Evolutionary conservation across 495 filamentous ascomycete species (phyloP).

Genomic region (Chaetomium fimeti): DNA sequence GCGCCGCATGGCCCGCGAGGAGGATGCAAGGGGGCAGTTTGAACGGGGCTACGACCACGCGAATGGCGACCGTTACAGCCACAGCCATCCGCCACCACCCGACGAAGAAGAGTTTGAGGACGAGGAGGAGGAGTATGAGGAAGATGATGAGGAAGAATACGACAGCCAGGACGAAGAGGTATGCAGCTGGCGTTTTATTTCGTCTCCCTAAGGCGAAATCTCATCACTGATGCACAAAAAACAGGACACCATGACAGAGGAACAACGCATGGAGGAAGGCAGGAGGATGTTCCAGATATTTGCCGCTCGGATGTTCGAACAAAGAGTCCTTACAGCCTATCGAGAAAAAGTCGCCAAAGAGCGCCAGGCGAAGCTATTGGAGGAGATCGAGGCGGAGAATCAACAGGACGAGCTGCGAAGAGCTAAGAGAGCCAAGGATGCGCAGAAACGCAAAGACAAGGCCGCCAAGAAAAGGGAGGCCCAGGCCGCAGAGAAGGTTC

Average conservation of each 20-base stretch:
- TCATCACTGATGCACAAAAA: constrained; percentile 35
- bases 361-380: constrained; percentile 84
- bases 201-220: neutral
- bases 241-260: constrained; percentile 94
- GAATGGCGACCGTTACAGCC: constrained; percentile 46
- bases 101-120: constrained; percentile 75
- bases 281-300: constrained; percentile 99
- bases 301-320: constrained; percentile 98
- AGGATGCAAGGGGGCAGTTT: constrained; percentile 75
- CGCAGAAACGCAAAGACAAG: constrained; percentile 89
- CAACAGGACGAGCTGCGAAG: constrained; percentile 71
- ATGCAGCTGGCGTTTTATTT: constrained; percentile 16
- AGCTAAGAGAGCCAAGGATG: constrained; percentile 90
- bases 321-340: constrained; percentile 94
- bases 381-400: constrained; percentile 85
- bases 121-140: constrained; percentile 63
- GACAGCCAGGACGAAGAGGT: constrained; percentile 82
- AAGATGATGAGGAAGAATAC: constrained; percentile 86
- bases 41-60: constrained; percentile 59
- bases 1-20: constrained; percentile 92
- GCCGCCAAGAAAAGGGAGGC: constrained; percentile 78
- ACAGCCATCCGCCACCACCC: constrained; percentile 56
- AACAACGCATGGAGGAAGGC: constrained; percentile 98
- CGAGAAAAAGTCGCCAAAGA: constrained; percentile 93
- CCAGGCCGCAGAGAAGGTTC: constrained; percentile 85